Evolutionary conservation across 2,329 filamentous ascomycete genomes (phyloP).

Genomic region (Sporothrix pallida): DNA sequence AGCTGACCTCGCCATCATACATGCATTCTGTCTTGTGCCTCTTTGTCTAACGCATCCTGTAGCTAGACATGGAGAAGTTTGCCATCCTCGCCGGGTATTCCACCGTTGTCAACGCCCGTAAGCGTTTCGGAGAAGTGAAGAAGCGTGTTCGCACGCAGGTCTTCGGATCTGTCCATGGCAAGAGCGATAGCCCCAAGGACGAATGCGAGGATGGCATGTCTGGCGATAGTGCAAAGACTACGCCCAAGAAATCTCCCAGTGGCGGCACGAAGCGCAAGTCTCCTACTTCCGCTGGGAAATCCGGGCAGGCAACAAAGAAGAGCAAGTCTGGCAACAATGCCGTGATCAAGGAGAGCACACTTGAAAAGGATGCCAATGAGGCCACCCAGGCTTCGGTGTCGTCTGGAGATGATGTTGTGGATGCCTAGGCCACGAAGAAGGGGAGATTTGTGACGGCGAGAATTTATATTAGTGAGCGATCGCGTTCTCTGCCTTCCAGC

Average conservation of each 20-base stretch:
- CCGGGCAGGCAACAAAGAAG: conserved; percentile 13
- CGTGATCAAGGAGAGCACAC: too few relatives aligned
- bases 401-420: background rate
- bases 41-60: background rate
- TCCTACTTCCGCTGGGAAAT: background rate
- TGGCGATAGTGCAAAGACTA: background rate
- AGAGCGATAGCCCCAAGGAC: background rate
- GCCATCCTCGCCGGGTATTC: conserved; percentile 35
- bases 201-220: background rate
- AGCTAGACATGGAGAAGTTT: conserved; percentile 38
- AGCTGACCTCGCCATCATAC: background rate
- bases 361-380: background rate
- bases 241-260: conserved; percentile 18
- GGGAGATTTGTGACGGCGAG: background rate
- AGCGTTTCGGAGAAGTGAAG: conserved; percentile 66
- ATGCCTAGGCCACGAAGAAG: background rate
- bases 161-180: conserved; percentile 2
- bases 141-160: conserved; percentile 48
- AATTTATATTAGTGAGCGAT: too few relatives aligned
- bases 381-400: background rate
- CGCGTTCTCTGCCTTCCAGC: too few relatives aligned
- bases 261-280: conserved; percentile 30
- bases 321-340: conserved; percentile 4
- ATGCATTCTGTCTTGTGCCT: background rate
- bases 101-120: conserved; percentile 41